These are phyloP conservation scores for Monilinia polystroma DNA, from an alignment of 2,329 filamentous ascomycete genomes.

Conservation along the genomic window DNA sequence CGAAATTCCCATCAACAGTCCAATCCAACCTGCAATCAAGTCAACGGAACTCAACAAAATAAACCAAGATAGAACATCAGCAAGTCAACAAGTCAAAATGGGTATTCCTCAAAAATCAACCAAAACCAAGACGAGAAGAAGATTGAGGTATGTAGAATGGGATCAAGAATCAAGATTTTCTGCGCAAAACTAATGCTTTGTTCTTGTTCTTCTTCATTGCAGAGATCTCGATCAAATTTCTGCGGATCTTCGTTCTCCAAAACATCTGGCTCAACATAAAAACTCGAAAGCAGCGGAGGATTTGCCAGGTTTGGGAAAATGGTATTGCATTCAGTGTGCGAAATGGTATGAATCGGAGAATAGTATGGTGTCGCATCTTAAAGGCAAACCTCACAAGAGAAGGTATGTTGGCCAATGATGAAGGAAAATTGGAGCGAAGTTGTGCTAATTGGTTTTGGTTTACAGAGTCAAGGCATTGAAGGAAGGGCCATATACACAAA, in stretches of 20 bases:
- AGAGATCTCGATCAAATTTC: constrained; percentile 94
- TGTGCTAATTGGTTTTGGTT: constrained; percentile 8
- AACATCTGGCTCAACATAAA: constrained; percentile 78
- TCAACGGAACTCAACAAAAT: too few relatives aligned
- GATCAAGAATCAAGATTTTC: neutral
- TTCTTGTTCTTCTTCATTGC: constrained; percentile 22
- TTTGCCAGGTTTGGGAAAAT: constrained; percentile 78
- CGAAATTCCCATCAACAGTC: constrained; percentile 12
- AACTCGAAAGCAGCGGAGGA: constrained; percentile 79
- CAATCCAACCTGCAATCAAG: neutral
- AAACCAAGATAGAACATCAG: neutral
- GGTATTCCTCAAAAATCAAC: constrained; percentile 65
- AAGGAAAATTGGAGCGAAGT: too few relatives aligned
- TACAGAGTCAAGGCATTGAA: constrained; percentile 74
- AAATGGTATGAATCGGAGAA: constrained; percentile 92
- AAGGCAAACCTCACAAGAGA: constrained; percentile 91
- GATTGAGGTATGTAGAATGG: constrained; percentile 54
- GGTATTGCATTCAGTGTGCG: constrained; percentile 89
- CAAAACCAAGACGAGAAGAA: constrained; percentile 72
- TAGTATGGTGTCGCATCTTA: constrained; percentile 72
- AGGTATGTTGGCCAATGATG: constrained; percentile 53
- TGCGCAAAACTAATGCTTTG: constrained; percentile 17
- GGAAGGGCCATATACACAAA: constrained; percentile 83
- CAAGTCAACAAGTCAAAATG: constrained; percentile 48
- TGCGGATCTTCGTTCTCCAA: constrained; percentile 73